Conservation (phyloP, 2,329 filamentous ascomycete genomes). For the Cucurbitaria berberidis region DNA sequence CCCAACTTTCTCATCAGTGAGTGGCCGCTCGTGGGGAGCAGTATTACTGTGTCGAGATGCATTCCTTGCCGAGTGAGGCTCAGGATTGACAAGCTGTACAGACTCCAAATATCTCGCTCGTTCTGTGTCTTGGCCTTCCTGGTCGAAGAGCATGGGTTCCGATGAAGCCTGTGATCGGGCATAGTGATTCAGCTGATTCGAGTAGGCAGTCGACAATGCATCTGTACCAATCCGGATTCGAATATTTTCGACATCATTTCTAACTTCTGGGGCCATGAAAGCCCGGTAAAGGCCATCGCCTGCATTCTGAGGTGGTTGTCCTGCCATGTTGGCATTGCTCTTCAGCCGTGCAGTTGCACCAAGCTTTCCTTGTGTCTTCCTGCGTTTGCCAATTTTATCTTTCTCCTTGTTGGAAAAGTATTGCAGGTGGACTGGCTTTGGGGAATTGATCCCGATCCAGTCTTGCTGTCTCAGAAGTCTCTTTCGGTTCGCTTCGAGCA, state of each 20-base stretch:
- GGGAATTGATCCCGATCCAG: constrained; percentile 43
- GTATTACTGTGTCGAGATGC: neutral
- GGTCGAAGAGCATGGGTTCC: constrained; percentile 47
- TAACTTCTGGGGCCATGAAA: constrained; percentile 19
- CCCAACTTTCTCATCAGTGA: constrained; percentile 6
- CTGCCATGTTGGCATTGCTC: neutral
- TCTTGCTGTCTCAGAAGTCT: constrained; percentile 40
- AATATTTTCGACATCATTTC: constrained; percentile 30
- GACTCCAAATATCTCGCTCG: constrained; percentile 2
- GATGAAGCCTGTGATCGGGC: constrained; percentile 29
- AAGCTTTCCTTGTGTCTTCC: constrained; percentile 24
- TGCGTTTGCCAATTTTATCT: constrained; percentile 41
- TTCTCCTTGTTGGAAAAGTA: constrained; percentile 36
- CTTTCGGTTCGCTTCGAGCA: constrained; percentile 37
- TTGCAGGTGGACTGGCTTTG: constrained; percentile 37
- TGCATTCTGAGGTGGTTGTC: constrained; percentile 1
- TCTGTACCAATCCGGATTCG: constrained; percentile 46
- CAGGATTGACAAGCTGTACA: constrained; percentile 5
- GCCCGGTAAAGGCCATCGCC: constrained; percentile 6
- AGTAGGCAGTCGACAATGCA: constrained; percentile 37
- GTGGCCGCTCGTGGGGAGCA: neutral
- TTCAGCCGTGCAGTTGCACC: constrained; percentile 4
- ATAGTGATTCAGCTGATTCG: constrained; percentile 14
- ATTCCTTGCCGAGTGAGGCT: constrained; percentile 4
- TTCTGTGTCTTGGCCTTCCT: constrained; percentile 22